Percentiles rank a stretch among this genome's conserved stretches.
Evolutionary conservation across 2,329 filamentous ascomycete species (phyloP).

Genomic region (Dactylella cylindrospora): DNA sequence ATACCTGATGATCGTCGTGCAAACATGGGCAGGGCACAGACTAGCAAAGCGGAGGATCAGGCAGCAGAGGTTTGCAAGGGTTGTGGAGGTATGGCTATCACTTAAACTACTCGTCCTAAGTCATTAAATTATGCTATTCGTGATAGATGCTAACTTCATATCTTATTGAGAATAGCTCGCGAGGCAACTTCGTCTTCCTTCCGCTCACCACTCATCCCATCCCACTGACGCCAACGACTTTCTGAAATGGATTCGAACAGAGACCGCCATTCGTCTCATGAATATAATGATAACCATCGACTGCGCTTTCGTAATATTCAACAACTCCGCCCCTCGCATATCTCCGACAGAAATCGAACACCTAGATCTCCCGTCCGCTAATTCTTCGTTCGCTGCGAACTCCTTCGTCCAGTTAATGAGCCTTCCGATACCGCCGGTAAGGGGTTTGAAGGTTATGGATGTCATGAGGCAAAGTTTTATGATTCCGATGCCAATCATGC

Average conservation of each 20-base stretch:
- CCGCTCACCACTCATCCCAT: constrained; percentile 20
- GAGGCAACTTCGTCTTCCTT: constrained; percentile 21
- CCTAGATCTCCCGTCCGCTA: constrained; percentile 22
- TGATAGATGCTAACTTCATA: not conserved
- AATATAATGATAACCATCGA: constrained; percentile 36
- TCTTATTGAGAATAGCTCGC: constrained; percentile 6
- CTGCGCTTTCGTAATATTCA: constrained; percentile 35
- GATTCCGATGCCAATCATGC: constrained; percentile 10
- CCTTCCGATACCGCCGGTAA: constrained; percentile 15
- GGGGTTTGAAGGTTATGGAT: constrained; percentile 26
- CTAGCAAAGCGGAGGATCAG: constrained; percentile 30
- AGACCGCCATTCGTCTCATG: constrained; percentile 28
- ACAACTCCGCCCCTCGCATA: constrained; percentile 26
- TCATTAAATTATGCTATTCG: too few species aligned
- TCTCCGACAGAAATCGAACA: constrained; percentile 22
- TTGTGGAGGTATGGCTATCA: constrained; percentile 30
- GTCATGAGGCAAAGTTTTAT: constrained; percentile 23
- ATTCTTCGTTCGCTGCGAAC: constrained; percentile 18
- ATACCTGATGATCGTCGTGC: constrained; percentile 39
- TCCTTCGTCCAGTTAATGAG: constrained; percentile 29
- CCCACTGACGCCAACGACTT: constrained; percentile 17
- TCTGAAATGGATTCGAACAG: constrained; percentile 24
- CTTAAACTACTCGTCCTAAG: too few species aligned
- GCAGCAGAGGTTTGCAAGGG: constrained; percentile 22
- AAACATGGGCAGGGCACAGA: constrained; percentile 33